Evolutionary conservation across 495 filamentous ascomycete genomes (phyloP).

Genomic region (Physcia stellaris): DNA sequence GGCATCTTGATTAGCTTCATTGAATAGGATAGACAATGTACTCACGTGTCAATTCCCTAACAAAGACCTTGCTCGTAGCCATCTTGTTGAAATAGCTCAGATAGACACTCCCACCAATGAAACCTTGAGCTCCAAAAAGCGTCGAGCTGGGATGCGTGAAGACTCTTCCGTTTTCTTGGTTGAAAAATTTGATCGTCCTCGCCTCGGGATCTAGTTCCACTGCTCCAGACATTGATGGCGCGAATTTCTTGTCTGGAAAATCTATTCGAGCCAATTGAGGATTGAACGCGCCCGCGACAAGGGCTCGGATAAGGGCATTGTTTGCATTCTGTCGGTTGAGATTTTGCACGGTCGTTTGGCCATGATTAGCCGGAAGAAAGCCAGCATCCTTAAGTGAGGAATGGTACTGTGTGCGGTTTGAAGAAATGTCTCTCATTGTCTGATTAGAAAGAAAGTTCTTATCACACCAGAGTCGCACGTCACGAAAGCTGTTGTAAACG

Average conservation of each 20-base stretch:
- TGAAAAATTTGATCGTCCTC: slow-evolving; percentile 80
- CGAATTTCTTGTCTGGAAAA: slow-evolving; percentile 91
- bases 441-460: slow-evolving; percentile 76
- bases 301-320: slow-evolving; percentile 56
- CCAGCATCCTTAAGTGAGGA: slow-evolving; percentile 75
- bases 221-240: slow-evolving; percentile 66
- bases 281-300: slow-evolving; percentile 82
- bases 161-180: slow-evolving; percentile 70
- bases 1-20: background rate
- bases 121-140: slow-evolving; percentile 67
- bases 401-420: slow-evolving; percentile 74
- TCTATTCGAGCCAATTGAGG: slow-evolving; percentile 84
- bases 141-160: slow-evolving; percentile 86
- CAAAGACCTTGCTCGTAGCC: slow-evolving; percentile 76
- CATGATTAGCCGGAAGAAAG: slow-evolving; percentile 48
- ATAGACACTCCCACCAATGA: slow-evolving; percentile 53
- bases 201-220: slow-evolving; percentile 90
- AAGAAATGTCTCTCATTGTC: slow-evolving; percentile 73
- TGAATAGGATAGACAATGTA: slow-evolving; percentile 14
- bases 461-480: slow-evolving; percentile 67
- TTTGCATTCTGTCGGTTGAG: slow-evolving; percentile 38
- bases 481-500: slow-evolving; percentile 39
- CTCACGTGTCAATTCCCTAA: slow-evolving; percentile 78
- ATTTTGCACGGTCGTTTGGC: slow-evolving; percentile 13
- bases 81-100: slow-evolving; percentile 84